phyloP scores from a whole-genome alignment of 2,329 filamentous ascomycete genomes.

The Parastagonospora avenae region DNA sequence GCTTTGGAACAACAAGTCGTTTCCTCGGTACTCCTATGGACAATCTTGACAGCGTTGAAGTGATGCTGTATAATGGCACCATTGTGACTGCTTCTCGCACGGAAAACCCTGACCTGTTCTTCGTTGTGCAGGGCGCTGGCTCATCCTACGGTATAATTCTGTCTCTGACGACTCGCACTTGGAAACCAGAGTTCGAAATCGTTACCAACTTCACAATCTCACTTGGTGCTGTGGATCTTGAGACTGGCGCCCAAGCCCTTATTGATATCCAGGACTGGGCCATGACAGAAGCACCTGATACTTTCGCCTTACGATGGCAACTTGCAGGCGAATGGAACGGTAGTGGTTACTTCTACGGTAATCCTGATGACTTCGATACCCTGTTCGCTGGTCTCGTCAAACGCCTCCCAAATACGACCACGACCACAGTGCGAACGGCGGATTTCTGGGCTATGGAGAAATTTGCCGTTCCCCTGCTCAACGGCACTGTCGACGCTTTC shows the following conservation, averaged over 20 bases:
- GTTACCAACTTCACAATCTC: slow-evolving; percentile 21
- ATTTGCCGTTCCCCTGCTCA: slow-evolving; percentile 6
- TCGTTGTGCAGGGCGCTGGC: slow-evolving; percentile 23
- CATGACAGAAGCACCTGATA: slow-evolving; percentile 18
- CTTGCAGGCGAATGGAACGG: slow-evolving; percentile 13
- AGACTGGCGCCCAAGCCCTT: slow-evolving; percentile 15
- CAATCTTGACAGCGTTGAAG: slow-evolving; percentile 17
- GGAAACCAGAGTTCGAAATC: slow-evolving; percentile 12
- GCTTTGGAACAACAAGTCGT: slow-evolving; percentile 20
- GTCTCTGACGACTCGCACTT: slow-evolving; percentile 18
- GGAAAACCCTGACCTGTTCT: slow-evolving; percentile 27
- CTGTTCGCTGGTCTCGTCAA: slow-evolving; percentile 14
- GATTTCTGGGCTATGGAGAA: slow-evolving; percentile 21
- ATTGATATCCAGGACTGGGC: slow-evolving; percentile 20
- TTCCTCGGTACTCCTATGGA: slow-evolving; percentile 21
- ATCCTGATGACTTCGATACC: slow-evolving; percentile 18
- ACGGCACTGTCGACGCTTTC: slow-evolving; percentile 15
- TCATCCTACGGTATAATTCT: slow-evolving; percentile 20
- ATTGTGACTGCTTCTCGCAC: slow-evolving; percentile 15
- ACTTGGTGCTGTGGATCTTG: slow-evolving; percentile 13
- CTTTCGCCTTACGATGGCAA: slow-evolving; percentile 20
- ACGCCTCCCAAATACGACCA: slow-evolving; percentile 16
- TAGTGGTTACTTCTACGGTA: slow-evolving; percentile 22
- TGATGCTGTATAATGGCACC: slow-evolving; percentile 21
- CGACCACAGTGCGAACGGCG: slow-evolving; percentile 1